Evolutionary conservation across 2,329 filamentous ascomycete genomes (phyloP).

Genomic region (Alternaria arborescens): DNA sequence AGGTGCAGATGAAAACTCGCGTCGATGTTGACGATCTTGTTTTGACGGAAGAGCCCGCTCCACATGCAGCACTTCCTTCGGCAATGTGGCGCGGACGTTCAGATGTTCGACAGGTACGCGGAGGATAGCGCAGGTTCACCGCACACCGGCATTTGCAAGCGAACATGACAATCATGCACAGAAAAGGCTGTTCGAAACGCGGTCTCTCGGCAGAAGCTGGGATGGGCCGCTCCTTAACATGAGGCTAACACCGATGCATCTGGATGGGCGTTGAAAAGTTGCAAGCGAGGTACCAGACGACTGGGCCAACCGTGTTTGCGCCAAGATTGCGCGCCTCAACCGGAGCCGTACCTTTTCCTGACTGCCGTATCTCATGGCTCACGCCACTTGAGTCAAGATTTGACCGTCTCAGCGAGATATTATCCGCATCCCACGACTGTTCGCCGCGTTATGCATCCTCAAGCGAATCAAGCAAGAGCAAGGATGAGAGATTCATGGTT

Average conservation of each 20-base stretch:
- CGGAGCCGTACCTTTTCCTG: neutral
- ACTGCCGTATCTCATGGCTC: neutral
- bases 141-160: neutral
- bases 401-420: too few species aligned
- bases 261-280: neutral
- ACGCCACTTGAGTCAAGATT: neutral
- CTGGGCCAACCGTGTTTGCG: neutral
- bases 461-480: neutral
- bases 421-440: neutral
- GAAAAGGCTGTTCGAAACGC: neutral
- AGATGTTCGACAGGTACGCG: neutral
- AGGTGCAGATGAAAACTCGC: neutral
- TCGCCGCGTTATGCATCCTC: neutral
- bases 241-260: neutral
- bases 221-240: neutral
- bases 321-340: neutral
- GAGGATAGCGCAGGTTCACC: conserved; percentile 1
- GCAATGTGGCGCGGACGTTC: neutral
- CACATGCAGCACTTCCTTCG: neutral
- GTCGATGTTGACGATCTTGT: neutral
- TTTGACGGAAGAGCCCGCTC: neutral
- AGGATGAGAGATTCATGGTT: neutral
- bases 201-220: neutral
- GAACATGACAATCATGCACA: neutral
- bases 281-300: conserved; percentile 7